Base-by-base conservation (phyloP, 2,329 filamentous ascomycete species). In the Claviceps fusiformis region DNA sequence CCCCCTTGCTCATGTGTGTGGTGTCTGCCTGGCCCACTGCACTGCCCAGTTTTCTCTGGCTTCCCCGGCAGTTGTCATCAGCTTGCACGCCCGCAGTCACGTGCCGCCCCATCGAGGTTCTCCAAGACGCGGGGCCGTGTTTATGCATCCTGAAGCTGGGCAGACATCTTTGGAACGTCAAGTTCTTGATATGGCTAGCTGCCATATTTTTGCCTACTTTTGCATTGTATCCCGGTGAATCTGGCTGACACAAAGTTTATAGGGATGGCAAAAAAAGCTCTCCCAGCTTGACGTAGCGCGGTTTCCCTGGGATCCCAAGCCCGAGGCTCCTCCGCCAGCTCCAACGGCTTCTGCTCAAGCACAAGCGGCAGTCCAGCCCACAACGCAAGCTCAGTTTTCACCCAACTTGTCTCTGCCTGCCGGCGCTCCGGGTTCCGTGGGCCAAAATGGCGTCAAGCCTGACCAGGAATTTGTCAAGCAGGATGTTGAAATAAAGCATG, bases 231-330 rank as follows among this genome's bases (percentile, higher is more conserved):
- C 3, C 11, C 7, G 35, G 33, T 33, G 48, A 48, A 35, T 19
- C 29, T 35, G 24, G 45, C 55, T 57, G 51, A 57, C 49, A 52
- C 35, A 49, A 49, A 57, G 60, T 46, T 54, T 50, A 35, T 64
- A 97, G 91, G 88, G 85, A 73, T 98, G 93, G 93, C 91, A 97
- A 76, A 79, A 85, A 64, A 96, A 95, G 71, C 79, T 98, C 41
- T 87, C 91, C 1, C 82, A 83, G 62, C 83, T 95, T 61, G 83
- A 86, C 61, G 86, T 97, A 58, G 93, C 93, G 57, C 76, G 81
- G 56, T 96, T 97, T 68, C 92, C 93, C 11, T 98, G 93, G 93
- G 93, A 98, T 67, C 92, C 93, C 47, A 85, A 87, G 66, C 85
- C 86, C 52, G 84, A 87, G 53, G 79, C 81, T n/a, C 60, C 66